Percentiles rank a stretch among this genome's conserved stretches.
Evolutionary conservation across 108 stramenopile genomes (phyloP).

Genomic region (Thalassiosira profunda): DNA sequence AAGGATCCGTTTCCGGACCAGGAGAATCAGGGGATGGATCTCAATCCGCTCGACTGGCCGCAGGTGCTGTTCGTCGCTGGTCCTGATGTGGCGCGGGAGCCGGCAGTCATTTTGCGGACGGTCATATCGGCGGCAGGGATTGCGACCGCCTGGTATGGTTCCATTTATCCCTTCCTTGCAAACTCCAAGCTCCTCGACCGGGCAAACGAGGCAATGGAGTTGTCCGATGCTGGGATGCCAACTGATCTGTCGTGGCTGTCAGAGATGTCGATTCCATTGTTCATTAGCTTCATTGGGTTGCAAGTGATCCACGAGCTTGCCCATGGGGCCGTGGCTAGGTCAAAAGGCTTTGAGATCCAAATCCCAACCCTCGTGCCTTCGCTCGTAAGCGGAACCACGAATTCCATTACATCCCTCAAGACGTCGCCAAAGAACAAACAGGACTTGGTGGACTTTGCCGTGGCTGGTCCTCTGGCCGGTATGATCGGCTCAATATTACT

Average conservation of each 20-base stretch:
- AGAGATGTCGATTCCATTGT: conserved; percentile 76
- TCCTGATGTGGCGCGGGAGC: conserved; percentile 65
- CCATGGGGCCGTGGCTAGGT: conserved; percentile 59
- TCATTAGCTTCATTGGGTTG: conserved; percentile 66
- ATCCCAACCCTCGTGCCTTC: conserved; percentile 86
- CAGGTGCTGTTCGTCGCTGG: conserved; percentile 72
- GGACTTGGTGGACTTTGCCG: conserved; percentile 78
- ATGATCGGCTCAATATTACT: conserved; percentile 66
- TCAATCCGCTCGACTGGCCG: conserved; percentile 49
- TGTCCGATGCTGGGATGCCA: conserved; percentile 77
- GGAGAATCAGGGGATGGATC: conserved; percentile 38
- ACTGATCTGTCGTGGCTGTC: conserved; percentile 75
- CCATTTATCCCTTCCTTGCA: conserved; percentile 83
- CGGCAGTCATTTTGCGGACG: conserved; percentile 44
- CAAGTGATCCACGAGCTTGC: conserved; percentile 72
- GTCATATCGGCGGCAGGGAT: conserved; percentile 63
- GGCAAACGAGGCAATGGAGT: conserved; percentile 68
- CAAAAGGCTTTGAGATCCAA: conserved; percentile 57
- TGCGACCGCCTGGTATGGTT: conserved; percentile 78
- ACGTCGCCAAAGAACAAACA: conserved; percentile 71
- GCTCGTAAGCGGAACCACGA: conserved; percentile 74
- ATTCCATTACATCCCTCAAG: conserved; percentile 76
- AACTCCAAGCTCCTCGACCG: conserved; percentile 67
- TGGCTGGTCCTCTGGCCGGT: conserved; percentile 77
- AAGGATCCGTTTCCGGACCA: conserved; percentile 59